These are phyloP conservation scores for Macrocybe gigantea DNA, from an alignment of 768 basidiomycete genomes.

Conservation along the genomic window DNA sequence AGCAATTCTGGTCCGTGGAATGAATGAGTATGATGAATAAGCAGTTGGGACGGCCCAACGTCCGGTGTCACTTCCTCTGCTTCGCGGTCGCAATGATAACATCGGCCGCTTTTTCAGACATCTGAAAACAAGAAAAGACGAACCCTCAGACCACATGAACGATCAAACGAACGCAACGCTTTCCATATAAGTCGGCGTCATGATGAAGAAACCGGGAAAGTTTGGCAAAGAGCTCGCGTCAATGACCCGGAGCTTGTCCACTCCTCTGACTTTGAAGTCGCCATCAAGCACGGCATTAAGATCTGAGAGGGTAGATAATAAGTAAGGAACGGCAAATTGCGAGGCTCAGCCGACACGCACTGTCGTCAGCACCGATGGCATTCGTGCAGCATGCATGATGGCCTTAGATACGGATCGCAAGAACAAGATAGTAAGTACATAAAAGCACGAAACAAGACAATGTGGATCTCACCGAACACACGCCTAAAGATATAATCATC, in stretches of 20 bases:
- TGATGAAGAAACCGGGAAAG: conserved; percentile 26
- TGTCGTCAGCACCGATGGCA: conserved; percentile 18
- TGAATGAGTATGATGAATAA: too few relatives aligned
- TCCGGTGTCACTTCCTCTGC: background rate
- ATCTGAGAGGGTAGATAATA: conserved; percentile 10
- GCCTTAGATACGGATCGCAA: conserved; percentile 6
- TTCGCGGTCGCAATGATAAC: conserved; percentile 15
- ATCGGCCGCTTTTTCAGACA: conserved; percentile 25
- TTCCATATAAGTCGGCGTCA: conserved; percentile 25
- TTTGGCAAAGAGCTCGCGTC: conserved; percentile 23
- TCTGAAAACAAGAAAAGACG: conserved; percentile 8
- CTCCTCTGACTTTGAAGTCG: conserved; percentile 23
- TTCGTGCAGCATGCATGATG: conserved; percentile 27
- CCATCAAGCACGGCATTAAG: conserved; percentile 22
- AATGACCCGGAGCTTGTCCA: conserved; percentile 22
- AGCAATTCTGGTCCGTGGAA: too few relatives aligned
- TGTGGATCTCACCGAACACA: conserved; percentile 14
- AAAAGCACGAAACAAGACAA: background rate
- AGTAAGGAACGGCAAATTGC: background rate
- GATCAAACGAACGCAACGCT: background rate
- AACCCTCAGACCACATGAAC: background rate
- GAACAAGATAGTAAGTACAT: too few relatives aligned
- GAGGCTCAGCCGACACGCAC: conserved; percentile 6
- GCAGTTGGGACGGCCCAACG: too few relatives aligned
- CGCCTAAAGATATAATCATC: conserved; percentile 17